Conservation (phyloP, 2,329 filamentous ascomycete genomes). For the Thielaviopsis euricoi region DNA sequence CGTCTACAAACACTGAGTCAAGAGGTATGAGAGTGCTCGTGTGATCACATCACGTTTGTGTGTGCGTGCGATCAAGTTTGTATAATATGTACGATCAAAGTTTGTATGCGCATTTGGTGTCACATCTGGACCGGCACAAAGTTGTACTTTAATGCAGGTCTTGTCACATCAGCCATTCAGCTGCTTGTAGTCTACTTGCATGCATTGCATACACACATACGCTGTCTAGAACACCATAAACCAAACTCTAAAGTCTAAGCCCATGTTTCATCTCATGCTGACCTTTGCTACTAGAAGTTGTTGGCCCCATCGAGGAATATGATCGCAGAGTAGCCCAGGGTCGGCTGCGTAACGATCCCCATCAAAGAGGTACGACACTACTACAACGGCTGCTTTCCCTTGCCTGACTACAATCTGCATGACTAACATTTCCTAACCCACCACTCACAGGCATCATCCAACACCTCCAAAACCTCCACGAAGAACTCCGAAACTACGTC, state of each 20-base stretch:
- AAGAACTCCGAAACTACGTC: slow-evolving; percentile 59
- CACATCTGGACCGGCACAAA: too few relatives aligned
- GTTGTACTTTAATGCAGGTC: too few relatives aligned
- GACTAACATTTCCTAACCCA: not conserved
- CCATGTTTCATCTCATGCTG: not conserved
- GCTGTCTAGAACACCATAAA: too few relatives aligned
- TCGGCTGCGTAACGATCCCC: slow-evolving; percentile 66
- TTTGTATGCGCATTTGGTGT: too few relatives aligned
- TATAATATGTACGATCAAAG: too few relatives aligned
- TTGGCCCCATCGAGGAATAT: slow-evolving; percentile 77
- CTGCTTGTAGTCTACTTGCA: too few relatives aligned
- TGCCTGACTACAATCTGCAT: not conserved
- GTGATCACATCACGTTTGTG: too few relatives aligned
- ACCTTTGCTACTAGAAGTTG: slow-evolving; percentile 7
- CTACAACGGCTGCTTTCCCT: not conserved
- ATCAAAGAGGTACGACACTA: slow-evolving; percentile 56
- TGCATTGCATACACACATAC: too few relatives aligned
- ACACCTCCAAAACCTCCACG: slow-evolving; percentile 73
- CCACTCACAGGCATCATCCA: slow-evolving; percentile 58
- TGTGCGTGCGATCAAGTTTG: too few relatives aligned
- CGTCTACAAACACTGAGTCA: not conserved
- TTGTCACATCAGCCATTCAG: too few relatives aligned
- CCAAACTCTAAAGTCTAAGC: not conserved
- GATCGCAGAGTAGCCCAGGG: slow-evolving; percentile 62
- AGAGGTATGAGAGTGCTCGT: not conserved